Conservation (phyloP, 805 yeast species). For the Hanseniaspora nectarophila region DNA sequence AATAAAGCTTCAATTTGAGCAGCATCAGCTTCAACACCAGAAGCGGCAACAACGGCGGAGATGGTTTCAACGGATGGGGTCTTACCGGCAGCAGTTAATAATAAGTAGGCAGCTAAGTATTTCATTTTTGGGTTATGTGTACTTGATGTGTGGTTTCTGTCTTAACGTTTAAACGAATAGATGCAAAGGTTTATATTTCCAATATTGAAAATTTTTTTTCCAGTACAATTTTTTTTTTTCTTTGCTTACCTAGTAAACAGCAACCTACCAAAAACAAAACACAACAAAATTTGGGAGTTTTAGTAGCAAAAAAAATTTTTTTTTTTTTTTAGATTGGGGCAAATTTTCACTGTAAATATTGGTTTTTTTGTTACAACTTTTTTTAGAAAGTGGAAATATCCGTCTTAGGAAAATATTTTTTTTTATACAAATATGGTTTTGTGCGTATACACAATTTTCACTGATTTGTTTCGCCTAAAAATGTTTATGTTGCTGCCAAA, state of each 20-base stretch:
- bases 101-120: conserved; percentile 99
- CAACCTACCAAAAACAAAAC: not conserved
- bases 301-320: not conserved
- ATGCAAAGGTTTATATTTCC: not conserved
- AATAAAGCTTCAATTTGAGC: conserved; percentile 71
- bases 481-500: no score
- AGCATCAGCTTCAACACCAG: conserved; percentile 91
- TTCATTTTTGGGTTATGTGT: conserved; percentile 42
- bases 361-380: not conserved
- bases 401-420: not conserved
- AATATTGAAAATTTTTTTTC: not conserved
- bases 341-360: not conserved
- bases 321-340: not conserved
- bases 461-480: not conserved
- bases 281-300: no score
- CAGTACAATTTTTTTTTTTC: no score
- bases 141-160: not conserved
- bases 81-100: conserved; percentile 94
- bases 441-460: not conserved
- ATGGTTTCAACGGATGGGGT: conserved; percentile 89
- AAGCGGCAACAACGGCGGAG: conserved; percentile 78
- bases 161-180: not conserved
- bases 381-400: not conserved
- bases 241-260: no score
- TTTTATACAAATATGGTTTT: not conserved